These are phyloP conservation scores for Sporothrix inflata DNA, from an alignment of 2,329 filamentous ascomycete genomes.

Conservation along the genomic window DNA sequence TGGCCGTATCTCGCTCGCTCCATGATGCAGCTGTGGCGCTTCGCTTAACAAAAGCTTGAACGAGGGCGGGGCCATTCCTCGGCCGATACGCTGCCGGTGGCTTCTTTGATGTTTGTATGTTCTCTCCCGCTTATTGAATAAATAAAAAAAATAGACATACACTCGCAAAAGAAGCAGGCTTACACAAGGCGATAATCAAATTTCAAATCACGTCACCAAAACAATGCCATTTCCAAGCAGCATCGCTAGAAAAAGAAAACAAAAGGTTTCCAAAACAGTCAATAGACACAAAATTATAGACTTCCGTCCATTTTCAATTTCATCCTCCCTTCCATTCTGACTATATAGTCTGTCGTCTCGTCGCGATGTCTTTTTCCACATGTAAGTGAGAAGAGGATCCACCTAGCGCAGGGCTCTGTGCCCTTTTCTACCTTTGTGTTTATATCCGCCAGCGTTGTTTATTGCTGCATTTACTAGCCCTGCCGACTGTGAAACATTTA, in stretches of 20 bases:
- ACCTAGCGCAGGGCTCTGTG: background rate
- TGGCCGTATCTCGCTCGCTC: background rate
- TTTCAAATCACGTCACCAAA: no score
- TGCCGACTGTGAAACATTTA: background rate
- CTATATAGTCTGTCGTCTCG: background rate
- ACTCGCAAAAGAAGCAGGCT: background rate
- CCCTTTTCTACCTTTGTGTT: background rate
- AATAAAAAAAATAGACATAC: no score
- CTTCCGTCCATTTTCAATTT: background rate
- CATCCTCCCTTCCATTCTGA: background rate
- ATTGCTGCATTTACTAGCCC: no score
- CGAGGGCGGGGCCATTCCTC: background rate
- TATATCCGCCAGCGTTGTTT: background rate
- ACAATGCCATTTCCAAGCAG: no score
- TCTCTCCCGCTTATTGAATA: background rate
- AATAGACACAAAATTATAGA: background rate
- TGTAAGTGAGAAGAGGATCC: conserved; percentile 8
- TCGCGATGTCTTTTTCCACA: background rate
- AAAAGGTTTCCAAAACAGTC: background rate
- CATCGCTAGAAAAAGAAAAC: no score
- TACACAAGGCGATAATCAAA: background rate
- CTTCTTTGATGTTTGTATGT: background rate
- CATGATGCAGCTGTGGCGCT: background rate
- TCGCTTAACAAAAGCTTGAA: conserved; percentile 6
- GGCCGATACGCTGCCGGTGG: background rate